Base-by-base conservation (phyloP, 768 basidiomycete genomes). In the Collybia sp. region DNA sequence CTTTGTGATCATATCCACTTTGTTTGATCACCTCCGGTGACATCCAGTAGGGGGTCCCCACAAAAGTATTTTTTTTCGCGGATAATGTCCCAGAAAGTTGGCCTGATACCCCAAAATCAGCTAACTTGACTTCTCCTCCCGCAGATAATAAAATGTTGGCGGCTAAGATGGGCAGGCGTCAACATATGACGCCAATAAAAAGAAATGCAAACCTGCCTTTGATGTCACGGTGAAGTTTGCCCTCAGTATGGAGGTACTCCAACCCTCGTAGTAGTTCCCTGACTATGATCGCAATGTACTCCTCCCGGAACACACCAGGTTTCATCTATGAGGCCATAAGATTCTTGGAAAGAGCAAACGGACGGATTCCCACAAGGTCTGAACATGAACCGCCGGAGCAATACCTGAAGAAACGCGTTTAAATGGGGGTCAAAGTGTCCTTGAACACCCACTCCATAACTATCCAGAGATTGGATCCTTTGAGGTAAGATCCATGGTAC, bases 11-110 rank as follows among this genome's bases (percentile, higher is more conserved):
- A 66, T 99, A 99, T 3, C 96, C 96, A 46, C 93, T 95, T 68
- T 99, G 96, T 64, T 98, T 98, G 72, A 99, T 99, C 17, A 98
- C 94, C 61, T 99, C 96, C 5, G 96, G 96, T 6, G 92, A 93
- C 96, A 99, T 99, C 96, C 96, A 99, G 61, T 98, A 99, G 2
- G 95, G 95, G 13, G 95, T 94, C 20, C 92, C 92, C 30, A 95
- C 95, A 61, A 94, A 97, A 1, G 95, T 99, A 57, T 99, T 98
- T 79, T 97, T 93, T 79, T 92, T 93, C 15, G 89, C 90, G 10
- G 88, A 90, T 37, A 94, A 70, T 1, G 90, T 94, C 2, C 93
- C 93, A 16, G 90, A 93, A 20, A 99, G 76, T 59, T 99, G 96
- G 20, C 96, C 96, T 1, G 94, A 97, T 3, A 99, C 96, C 59